Evolutionary conservation across 768 basidiomycete genomes (phyloP).

Genomic region (Termitomyces sp.): DNA sequence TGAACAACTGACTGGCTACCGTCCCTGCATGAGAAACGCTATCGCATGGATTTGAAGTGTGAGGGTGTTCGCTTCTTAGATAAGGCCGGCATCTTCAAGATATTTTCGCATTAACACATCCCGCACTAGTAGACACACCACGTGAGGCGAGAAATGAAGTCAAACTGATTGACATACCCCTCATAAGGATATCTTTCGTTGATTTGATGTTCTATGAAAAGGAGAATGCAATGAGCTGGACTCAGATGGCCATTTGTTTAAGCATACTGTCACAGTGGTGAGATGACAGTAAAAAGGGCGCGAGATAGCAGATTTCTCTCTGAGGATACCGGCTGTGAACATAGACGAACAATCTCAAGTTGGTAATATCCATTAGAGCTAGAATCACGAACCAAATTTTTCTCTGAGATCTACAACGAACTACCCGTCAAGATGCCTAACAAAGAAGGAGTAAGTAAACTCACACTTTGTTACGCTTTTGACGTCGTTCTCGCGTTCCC

Average conservation of each 20-base stretch:
- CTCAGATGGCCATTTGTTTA: not conserved
- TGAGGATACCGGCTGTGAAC: slow-evolving; percentile 31
- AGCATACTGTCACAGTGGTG: slow-evolving; percentile 58
- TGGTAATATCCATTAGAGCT: not conserved
- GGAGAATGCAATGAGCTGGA: not conserved
- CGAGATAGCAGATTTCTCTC: slow-evolving; percentile 34
- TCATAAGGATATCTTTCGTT: slow-evolving; percentile 45
- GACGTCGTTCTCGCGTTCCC: slow-evolving; percentile 45
- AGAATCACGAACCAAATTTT: slow-evolving; percentile 35
- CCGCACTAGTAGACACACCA: slow-evolving; percentile 27
- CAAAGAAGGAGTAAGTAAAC: slow-evolving; percentile 17
- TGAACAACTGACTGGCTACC: not conserved
- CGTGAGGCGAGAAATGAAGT: not conserved
- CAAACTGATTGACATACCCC: slow-evolving; percentile 24
- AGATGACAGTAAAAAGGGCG: slow-evolving; percentile 62
- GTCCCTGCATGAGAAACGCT: not conserved
- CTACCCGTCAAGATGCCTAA: not conserved
- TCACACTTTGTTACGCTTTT: slow-evolving; percentile 64
- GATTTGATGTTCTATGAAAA: slow-evolving; percentile 46
- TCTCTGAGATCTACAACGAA: slow-evolving; percentile 29
- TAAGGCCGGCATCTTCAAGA: slow-evolving; percentile 33
- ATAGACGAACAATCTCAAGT: not conserved
- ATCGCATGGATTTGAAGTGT: not conserved
- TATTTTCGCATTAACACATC: slow-evolving; percentile 42
- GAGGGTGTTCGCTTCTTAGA: slow-evolving; percentile 8